Evolutionary conservation across 202 grass and related monocot genomes (phyloP), one percentile per base, ranked within the genome.

Genomic region (Miscanthus sacchariflorus): DNA sequence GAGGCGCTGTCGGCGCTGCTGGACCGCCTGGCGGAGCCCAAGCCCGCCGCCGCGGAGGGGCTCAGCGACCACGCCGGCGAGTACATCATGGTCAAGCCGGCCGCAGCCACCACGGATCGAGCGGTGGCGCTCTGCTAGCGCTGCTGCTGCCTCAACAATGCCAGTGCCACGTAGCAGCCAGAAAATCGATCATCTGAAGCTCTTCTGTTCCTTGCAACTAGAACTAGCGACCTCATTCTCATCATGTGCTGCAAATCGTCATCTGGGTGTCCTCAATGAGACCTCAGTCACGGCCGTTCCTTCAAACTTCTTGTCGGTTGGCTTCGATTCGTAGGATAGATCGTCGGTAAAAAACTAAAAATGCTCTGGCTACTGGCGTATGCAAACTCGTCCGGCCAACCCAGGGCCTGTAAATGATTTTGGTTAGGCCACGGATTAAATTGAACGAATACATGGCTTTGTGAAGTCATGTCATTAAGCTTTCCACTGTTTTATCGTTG

Each of bases 1-100:
- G 87, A 89, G 87, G 90, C 90, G 17, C 83, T 92, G 17, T 49
- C 87, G 6, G 87, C 75, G 39, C 63, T 89, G 79, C 74, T 89
- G 15, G 74, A 70, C 4, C 87, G 80, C 15, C 45, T 82, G 64
- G 42, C 14, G 17, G 42, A 13, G 19, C 21, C 10, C 56, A 18
- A 56, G 5, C 24, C 77, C 14, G 49, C 49, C 28, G 50, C 65
- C 19, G 56, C 44, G 43, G 78, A 85, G 70, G 21, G 28, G 72
- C 56, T 17, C 38, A 56, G 68, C 66, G 78, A 48, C 9, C 87
- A 75, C 67, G 79, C 8, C 13, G 79, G 74, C 74, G 56, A 83
- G 59, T 76, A 48, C 90, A 64, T 83, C 68, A 23, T 89, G n/a
- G 56, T 61, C 56, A 85, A 76, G 17, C 7, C 79, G 9, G 50